phyloP scores from a whole-genome alignment of 2,329 filamentous ascomycete species.

The Paecilomyces fulvus region DNA sequence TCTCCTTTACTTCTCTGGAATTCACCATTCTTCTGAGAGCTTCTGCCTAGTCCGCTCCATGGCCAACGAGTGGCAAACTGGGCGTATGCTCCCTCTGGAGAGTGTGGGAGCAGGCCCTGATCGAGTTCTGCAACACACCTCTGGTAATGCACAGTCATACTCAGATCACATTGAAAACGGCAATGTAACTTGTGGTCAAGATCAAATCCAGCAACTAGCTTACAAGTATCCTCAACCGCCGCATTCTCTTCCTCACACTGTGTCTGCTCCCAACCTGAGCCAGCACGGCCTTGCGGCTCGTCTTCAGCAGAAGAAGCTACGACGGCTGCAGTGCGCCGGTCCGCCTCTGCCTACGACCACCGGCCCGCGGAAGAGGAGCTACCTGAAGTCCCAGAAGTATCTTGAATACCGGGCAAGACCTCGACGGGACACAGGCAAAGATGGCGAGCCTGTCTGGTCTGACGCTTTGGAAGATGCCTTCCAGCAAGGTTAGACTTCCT shows the following conservation, averaged over 20 bases:
- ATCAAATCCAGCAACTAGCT: conserved; percentile 26
- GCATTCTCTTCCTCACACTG: conserved; percentile 17
- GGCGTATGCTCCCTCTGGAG: conserved; percentile 31
- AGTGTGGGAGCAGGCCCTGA: conserved; percentile 26
- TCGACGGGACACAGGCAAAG: conserved; percentile 34
- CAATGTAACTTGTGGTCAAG: conserved; percentile 22
- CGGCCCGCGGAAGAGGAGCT: conserved; percentile 18
- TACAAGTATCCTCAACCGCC: conserved; percentile 28
- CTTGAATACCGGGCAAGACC: conserved; percentile 36
- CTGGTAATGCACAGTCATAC: conserved; percentile 36
- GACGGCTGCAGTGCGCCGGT: conserved; percentile 26
- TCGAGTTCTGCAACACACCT: conserved; percentile 33
- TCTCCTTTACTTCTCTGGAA: conserved; percentile 25
- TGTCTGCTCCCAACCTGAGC: conserved; percentile 17
- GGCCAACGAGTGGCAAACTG: conserved; percentile 34
- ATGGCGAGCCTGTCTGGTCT: conserved; percentile 38
- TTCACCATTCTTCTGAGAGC: conserved; percentile 33
- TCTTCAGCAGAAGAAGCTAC: conserved; percentile 26
- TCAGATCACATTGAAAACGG: conserved; percentile 23
- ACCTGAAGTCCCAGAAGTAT: conserved; percentile 36
- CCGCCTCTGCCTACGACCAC: conserved; percentile 7
- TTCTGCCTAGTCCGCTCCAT: conserved; percentile 26
- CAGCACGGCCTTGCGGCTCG: conserved; percentile 22
- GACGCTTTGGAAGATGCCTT: conserved; percentile 41
- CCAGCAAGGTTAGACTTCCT: conserved; percentile 32